Base-by-base conservation (phyloP, 192 early-diverging fungal species). In the Ramicandelaber brevisporus region DNA sequence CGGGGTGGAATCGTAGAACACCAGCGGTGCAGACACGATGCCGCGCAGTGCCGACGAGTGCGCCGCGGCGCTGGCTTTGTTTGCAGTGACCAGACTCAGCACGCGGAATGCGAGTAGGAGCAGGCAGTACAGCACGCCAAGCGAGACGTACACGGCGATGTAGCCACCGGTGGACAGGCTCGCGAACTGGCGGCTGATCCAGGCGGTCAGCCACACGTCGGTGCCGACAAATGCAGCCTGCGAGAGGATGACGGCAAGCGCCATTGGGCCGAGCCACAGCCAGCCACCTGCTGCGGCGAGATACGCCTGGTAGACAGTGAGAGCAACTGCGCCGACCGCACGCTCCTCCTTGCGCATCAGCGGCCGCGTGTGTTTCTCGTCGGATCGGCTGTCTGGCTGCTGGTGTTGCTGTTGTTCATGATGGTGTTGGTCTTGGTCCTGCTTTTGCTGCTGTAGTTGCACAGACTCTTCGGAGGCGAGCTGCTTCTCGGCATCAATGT, bases 281-380 rank as follows among this genome's bases (percentile, higher is more conserved):
- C 10, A 31, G 0, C 52, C 52, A 14, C 52, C 52, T 2, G 45
- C 31, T 4, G 52, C 41, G 3, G 16, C 31, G 7, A 54, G 78
- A 77, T 30, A 58, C 24, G 37, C 52, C 37, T 55, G 63, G 70
- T 27, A 85, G 57, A 33, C 38, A 16, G 8, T 33, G 37, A 38
- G 51, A 28, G 31, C 78, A 70, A 30, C 59, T 50, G 15, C 45
- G 19, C 86, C 86, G 1, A 65, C 71, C 2, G 52, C 46, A 6
- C 76, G 68, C 41, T 92, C 86, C 39, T 92, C 86, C 14, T 63
- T 59, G 25, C 62, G 53, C 73, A 86, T 90, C 7, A 84, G 51
- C 17, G 53, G 50, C 5, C n/a, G n/a, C n/a, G n/a, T n/a, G n/a
- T n/a, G n/a, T n/a, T n/a, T n/a, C n/a, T n/a, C n/a, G n/a, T n/a